Evolutionary conservation across 2,329 filamentous ascomycete species (phyloP).

Genomic region (Chrysoporthe austroafricana): DNA sequence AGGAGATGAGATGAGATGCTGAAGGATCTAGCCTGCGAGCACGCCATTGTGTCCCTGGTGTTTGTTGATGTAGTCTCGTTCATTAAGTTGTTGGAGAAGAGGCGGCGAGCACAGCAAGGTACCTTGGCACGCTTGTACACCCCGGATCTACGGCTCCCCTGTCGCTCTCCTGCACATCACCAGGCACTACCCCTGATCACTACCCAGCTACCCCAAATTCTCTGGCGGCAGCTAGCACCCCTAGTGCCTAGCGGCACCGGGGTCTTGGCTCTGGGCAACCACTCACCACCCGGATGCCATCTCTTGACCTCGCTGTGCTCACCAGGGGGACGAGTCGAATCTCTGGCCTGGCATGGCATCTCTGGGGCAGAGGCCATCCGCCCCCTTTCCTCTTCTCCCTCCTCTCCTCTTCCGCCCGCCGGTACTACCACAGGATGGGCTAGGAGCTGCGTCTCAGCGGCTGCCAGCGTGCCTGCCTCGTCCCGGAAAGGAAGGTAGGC

Average conservation of each 20-base stretch:
- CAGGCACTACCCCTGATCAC: neutral
- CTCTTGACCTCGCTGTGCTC: neutral
- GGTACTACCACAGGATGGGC: neutral
- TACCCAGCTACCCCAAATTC: neutral
- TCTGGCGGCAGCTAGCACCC: neutral
- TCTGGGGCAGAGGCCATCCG: neutral
- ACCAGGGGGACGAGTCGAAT: neutral
- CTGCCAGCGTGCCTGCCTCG: neutral
- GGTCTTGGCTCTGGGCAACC: neutral
- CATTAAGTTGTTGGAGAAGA: neutral
- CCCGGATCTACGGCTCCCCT: neutral
- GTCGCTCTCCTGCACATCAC: neutral
- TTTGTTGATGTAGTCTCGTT: neutral
- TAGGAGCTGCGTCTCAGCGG: neutral
- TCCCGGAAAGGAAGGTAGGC: neutral
- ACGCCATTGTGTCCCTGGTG: neutral
- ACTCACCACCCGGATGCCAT: neutral
- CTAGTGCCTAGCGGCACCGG: neutral
- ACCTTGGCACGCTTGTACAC: neutral
- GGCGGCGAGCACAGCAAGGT: no score
- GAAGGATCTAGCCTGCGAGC: neutral
- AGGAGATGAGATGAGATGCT: slow-evolving; percentile 3
- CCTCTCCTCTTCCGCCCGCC: neutral
- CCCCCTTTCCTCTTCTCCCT: neutral
- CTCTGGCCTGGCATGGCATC: neutral